These are phyloP conservation scores for Sporisorium iseilematis-ciliati DNA, from an alignment of 1,284 basidiomycete species.

Conservation along the genomic window DNA sequence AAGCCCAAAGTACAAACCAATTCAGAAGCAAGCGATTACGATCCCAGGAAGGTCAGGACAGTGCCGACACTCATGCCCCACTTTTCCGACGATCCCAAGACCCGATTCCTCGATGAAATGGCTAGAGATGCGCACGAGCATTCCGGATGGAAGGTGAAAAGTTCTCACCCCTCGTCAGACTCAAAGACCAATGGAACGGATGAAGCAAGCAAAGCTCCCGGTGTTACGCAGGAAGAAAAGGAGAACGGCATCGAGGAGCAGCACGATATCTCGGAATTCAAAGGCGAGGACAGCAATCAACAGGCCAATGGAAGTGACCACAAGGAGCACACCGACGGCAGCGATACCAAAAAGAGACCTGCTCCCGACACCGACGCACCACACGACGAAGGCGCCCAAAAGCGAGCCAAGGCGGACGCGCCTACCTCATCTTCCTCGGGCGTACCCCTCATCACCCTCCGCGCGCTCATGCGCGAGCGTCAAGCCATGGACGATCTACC, in stretches of 20 bases:
- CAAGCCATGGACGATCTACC: conserved; percentile 57
- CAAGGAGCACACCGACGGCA: not conserved
- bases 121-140: conserved; percentile 63
- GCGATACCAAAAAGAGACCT: not conserved
- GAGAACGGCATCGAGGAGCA: conserved; percentile 14
- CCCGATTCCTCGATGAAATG: conserved; percentile 67
- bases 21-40: conserved; percentile 19
- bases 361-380: not conserved
- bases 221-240: conserved; percentile 17
- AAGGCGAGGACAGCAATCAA: not conserved
- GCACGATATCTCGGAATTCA: conserved; percentile 6
- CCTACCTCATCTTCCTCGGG: not conserved
- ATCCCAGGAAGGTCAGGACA: conserved; percentile 28
- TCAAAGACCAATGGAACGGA: not conserved
- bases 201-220: not conserved
- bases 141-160: conserved; percentile 49
- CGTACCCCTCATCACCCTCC: conserved; percentile 40
- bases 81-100: conserved; percentile 68
- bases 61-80: conserved; percentile 67
- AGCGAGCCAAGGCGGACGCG: conserved; percentile 17
- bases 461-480: conserved; percentile 57
- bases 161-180: not conserved
- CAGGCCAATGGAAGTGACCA: not conserved
- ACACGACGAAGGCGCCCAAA: not conserved
- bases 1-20: conserved; percentile 8